Evolutionary conservation across 2,329 filamentous ascomycete species (phyloP).

Genomic region (Aspergillus jensenii): DNA sequence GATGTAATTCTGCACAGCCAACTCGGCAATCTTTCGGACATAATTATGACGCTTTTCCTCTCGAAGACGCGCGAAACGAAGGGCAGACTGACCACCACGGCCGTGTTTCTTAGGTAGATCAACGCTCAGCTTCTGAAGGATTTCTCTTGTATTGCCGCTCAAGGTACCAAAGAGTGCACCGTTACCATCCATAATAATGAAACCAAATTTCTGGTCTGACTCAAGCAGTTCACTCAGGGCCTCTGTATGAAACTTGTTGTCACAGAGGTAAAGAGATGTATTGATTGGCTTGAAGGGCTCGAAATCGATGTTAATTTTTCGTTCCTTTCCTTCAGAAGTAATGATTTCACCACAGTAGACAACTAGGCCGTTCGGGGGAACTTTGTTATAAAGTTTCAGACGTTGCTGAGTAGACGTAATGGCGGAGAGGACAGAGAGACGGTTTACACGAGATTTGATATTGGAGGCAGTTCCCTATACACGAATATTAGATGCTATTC

Average conservation of each 20-base stretch:
- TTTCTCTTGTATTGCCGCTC: conserved; percentile 93
- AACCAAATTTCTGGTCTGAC: conserved; percentile 98
- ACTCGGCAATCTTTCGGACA: conserved; percentile 95
- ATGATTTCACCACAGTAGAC: conserved; percentile 99
- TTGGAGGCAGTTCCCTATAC: conserved; percentile 91
- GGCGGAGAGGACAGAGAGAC: conserved; percentile 94
- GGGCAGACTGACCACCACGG: conserved; percentile 98
- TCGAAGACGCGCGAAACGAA: conserved; percentile 98
- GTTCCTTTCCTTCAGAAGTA: conserved; percentile 96
- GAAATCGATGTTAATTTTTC: conserved; percentile 99
- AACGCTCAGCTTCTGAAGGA: conserved; percentile 97
- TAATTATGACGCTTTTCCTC: conserved; percentile 99
- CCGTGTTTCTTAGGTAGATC: conserved; percentile 99
- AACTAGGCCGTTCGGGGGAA: conserved; percentile 94
- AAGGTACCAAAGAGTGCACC: conserved; percentile 95
- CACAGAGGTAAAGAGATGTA: conserved; percentile 97
- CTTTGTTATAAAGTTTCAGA: conserved; percentile 98
- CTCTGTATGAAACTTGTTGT: conserved; percentile 99
- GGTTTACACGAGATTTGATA: conserved; percentile 99
- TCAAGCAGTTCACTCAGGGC: conserved; percentile 94
- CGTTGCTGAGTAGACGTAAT: conserved; percentile 99
- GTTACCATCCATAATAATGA: conserved; percentile 99
- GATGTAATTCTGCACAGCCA: conserved; percentile 99
- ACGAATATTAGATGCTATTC: conserved; percentile 10
- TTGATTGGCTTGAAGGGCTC: conserved; percentile 99